Conservation (phyloP, 164 flowering plant genomes). For the Taxillus chinensis region DNA sequence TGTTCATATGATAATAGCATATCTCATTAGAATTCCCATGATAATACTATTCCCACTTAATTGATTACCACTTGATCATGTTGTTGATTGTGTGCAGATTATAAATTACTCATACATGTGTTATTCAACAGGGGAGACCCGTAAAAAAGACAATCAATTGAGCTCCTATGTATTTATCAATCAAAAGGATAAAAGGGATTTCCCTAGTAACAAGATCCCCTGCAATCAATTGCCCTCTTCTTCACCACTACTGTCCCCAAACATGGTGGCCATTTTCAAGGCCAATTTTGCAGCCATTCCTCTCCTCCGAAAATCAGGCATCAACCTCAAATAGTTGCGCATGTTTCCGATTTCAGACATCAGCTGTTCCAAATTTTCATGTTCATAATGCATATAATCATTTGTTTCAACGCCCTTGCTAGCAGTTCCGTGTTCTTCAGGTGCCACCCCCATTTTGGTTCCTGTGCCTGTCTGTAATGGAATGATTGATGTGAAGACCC, state of each 20-base stretch:
- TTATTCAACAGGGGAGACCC: no score
- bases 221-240: background rate
- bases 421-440: constrained; percentile 12
- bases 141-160: no score
- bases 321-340: background rate
- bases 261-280: constrained; percentile 2
- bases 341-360: constrained; percentile 4
- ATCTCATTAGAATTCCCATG: no score
- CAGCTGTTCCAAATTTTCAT: background rate
- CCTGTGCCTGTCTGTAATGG: constrained; percentile 5
- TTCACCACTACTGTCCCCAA: background rate
- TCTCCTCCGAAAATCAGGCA: constrained; percentile 6
- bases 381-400: constrained; percentile 15
- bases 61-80: no score
- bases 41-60: no score
- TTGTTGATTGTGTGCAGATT: no score
- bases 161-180: no score
- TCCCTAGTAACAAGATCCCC: no score
- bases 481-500: constrained; percentile 22
- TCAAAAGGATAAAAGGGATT: no score
- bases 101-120: no score
- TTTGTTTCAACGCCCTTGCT: constrained; percentile 15
- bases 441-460: constrained; percentile 8
- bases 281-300: constrained; percentile 3
- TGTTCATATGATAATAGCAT: no score